Evolutionary conservation across 2,329 filamentous ascomycete genomes (phyloP), one percentile per base, ranked within the genome.

Genomic region (Fusarium sp.): DNA sequence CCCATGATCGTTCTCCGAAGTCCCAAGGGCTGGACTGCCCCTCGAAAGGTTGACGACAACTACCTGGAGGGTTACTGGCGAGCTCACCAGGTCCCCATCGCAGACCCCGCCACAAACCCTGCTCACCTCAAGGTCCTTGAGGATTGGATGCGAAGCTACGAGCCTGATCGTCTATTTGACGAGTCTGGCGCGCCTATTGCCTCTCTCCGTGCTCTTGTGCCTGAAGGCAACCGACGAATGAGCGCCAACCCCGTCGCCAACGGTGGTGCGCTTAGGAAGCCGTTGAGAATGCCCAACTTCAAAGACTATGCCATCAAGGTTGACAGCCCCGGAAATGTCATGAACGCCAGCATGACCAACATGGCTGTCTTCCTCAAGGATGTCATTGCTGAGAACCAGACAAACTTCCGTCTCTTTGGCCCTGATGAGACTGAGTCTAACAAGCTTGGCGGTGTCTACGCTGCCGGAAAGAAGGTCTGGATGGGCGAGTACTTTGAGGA

Each of bases 351-450:
- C 80, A 95, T 95, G 93, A 81, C 82, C 28, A 93, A 92, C 78
- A 92, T 94, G 83, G 89, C 90, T 19, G 83, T 81, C 3, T 94
- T 91, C 81, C 82, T 95, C 52, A 88, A 89, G 37, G 92, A 94
- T 65, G 85, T 95, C 50, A 86, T 95, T 32, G 87, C 86, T 32
- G 82, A 84, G 40, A 95, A 95, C 77, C 85, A 83, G 73, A 85
- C 84, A 64, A 92, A 88, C 78, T 95, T 95, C 86, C 91, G 93
- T 47, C 85, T 95, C 10, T 94, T 94, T 74, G 93, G 93, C 0
- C 93, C 93, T 0, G 93, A 95, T 78, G 93, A 95, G 86, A 95
- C 92, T 0, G 90, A 95, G 79, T 94, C 92, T 28, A 95, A 95
- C 83, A 95, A 95, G 82, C 88, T 95, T 5, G 87, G 84, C 3